A percentile compares a stretch with the other conserved stretches of the same genome.
These are phyloP conservation scores for Eustoma russellianum DNA, from an alignment of 257 asterid species.

Conservation along the genomic window DNA sequence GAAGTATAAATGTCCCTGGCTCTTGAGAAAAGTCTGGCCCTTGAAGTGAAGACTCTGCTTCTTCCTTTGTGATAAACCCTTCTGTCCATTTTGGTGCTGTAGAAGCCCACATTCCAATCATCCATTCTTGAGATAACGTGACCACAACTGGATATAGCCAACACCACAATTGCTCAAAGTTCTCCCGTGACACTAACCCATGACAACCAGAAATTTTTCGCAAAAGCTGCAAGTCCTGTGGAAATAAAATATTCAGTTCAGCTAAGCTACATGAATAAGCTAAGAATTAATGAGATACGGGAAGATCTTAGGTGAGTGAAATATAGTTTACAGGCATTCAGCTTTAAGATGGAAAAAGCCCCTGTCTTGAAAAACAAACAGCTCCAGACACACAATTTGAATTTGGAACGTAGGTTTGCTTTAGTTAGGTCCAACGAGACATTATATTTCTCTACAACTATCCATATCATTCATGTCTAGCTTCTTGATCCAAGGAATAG, in stretches of 20 bases:
- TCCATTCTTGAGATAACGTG: slow-evolving; percentile 47
- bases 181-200: slow-evolving; percentile 53
- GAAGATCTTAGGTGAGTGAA: neutral
- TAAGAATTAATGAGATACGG: no score
- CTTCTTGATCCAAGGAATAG: no score
- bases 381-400: neutral
- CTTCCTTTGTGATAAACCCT: slow-evolving; percentile 88
- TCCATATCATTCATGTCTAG: no score
- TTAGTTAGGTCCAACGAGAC: no score
- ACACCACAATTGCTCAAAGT: slow-evolving; percentile 82
- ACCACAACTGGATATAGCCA: slow-evolving; percentile 90
- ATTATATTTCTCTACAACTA: no score
- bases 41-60: slow-evolving; percentile 65
- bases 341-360: neutral
- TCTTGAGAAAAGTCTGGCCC: slow-evolving; percentile 40
- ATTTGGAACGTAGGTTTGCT: no score
- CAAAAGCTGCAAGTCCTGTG: slow-evolving; percentile 70
- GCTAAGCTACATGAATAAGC: neutral
- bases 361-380: neutral
- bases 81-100: slow-evolving; percentile 67
- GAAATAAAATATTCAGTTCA: slow-evolving; percentile 5
- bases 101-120: slow-evolving; percentile 52
- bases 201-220: slow-evolving; percentile 61
- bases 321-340: no score
- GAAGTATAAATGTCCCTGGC: slow-evolving; percentile 74